Evolutionary conservation across 2,329 filamentous ascomycete species (phyloP).

Genomic region (Sporothrix globosa): DNA sequence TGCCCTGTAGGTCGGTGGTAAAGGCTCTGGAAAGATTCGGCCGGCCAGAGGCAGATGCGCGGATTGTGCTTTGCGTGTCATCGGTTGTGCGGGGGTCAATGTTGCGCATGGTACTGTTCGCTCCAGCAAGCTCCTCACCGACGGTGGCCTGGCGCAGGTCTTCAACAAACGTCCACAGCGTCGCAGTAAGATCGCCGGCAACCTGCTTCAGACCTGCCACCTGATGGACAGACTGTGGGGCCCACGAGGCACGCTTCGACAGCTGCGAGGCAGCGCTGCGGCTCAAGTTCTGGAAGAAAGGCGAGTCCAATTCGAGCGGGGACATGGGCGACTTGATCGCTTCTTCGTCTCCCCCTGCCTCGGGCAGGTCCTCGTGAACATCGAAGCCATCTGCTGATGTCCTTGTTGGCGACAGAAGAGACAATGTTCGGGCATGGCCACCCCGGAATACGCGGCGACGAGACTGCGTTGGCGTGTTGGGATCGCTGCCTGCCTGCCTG

Average conservation of each 20-base stretch:
- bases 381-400: conserved; percentile 48
- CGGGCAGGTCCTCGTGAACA: conserved; percentile 46
- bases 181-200: conserved; percentile 85
- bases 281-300: conserved; percentile 40
- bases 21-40: conserved; percentile 51
- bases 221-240: conserved; percentile 54
- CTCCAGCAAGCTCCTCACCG: conserved; percentile 80
- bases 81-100: conserved; percentile 42
- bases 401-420: conserved; percentile 74
- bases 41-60: conserved; percentile 47
- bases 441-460: conserved; percentile 70
- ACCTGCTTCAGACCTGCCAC: conserved; percentile 68
- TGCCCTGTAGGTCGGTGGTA: conserved; percentile 40
- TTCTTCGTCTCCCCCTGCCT: conserved; percentile 43
- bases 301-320: conserved; percentile 41
- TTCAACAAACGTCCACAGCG: conserved; percentile 92
- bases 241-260: conserved; percentile 63
- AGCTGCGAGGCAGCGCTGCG: conserved; percentile 46
- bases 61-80: conserved; percentile 51
- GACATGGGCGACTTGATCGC: conserved; percentile 42
- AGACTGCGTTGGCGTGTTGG: conserved; percentile 44
- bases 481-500: conserved; percentile 39
- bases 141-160: conserved; percentile 95
- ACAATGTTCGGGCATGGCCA: conserved; percentile 67
- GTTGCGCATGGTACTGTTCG: conserved; percentile 39